Conservation (phyloP, 192 early-diverging fungal species). For the Funneliformis mosseae region DNA sequence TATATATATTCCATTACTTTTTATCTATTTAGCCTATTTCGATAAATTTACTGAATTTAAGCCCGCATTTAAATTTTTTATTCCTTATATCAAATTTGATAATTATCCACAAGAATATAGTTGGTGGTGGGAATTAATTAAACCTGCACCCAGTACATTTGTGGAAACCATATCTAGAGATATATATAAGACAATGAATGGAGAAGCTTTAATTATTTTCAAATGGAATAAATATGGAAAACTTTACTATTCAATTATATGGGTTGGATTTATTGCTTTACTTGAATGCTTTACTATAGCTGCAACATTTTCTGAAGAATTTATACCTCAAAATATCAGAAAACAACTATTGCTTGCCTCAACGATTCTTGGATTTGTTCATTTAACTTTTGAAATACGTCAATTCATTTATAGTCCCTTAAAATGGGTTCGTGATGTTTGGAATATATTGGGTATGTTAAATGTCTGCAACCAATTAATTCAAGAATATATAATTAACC, state of each 20-base stretch:
- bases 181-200: background rate
- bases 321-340: background rate
- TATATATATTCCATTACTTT: too few species aligned
- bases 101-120: background rate
- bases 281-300: background rate
- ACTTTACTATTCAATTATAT: background rate
- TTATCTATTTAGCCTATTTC: too few species aligned
- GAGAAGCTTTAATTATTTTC: background rate
- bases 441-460: constrained; percentile 8
- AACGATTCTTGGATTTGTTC: background rate
- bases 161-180: background rate
- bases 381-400: background rate
- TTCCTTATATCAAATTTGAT: background rate
- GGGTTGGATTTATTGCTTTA: background rate
- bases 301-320: background rate
- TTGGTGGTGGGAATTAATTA: background rate
- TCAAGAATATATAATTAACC: too few species aligned
- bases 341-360: background rate
- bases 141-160: background rate
- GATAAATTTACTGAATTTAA: too few species aligned
- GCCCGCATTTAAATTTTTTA: background rate
- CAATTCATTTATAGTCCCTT: background rate
- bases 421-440: background rate
- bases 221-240: constrained; percentile 13
- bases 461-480: background rate